Evolutionary conservation across 306 rosid genomes (phyloP).

Genomic region (Vigna reflexopilosa): DNA sequence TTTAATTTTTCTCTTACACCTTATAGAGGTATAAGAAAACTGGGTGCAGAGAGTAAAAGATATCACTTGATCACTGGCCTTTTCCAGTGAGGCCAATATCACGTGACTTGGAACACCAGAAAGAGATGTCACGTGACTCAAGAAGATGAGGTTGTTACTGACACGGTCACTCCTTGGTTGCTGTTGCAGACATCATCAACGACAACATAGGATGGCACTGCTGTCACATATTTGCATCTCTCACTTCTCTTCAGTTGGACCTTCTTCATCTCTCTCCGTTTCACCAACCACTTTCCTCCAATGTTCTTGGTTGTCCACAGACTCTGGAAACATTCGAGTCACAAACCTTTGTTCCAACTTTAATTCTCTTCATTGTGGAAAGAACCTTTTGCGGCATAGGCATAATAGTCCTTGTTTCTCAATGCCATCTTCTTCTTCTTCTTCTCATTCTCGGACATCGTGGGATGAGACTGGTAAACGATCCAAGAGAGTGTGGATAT

Average conservation of each 20-base stretch:
- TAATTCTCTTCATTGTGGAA: conserved; percentile 22
- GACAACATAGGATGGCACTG: conserved; percentile 32
- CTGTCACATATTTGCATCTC: conserved; percentile 3
- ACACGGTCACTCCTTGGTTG: background rate
- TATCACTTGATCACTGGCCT: too few relatives aligned
- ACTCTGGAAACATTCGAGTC: conserved; percentile 29
- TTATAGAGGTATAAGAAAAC: too few relatives aligned
- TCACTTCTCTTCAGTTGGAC: conserved; percentile 9
- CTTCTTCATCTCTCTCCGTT: background rate
- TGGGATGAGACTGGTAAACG: conserved; percentile 46
- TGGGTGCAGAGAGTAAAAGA: too few relatives aligned
- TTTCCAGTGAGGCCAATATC: background rate
- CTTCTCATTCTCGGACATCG: conserved; percentile 38
- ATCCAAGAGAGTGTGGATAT: conserved; percentile 83
- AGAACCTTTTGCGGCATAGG: conserved; percentile 39
- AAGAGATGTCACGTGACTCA: background rate
- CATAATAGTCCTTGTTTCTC: conserved; percentile 17
- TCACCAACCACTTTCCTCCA: conserved; percentile 13
- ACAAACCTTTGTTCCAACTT: conserved; percentile 32
- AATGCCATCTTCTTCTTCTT: conserved; percentile 52
- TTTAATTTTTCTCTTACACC: too few relatives aligned
- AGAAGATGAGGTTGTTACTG: background rate
- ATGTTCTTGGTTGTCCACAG: conserved; percentile 24
- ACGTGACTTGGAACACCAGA: background rate
- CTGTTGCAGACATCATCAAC: background rate